A percentile compares a stretch with the other conserved stretches of the same genome.
These are phyloP conservation scores for Candida khao-thaluensis DNA, from an alignment of 805 yeast genomes.

Conservation along the genomic window DNA sequence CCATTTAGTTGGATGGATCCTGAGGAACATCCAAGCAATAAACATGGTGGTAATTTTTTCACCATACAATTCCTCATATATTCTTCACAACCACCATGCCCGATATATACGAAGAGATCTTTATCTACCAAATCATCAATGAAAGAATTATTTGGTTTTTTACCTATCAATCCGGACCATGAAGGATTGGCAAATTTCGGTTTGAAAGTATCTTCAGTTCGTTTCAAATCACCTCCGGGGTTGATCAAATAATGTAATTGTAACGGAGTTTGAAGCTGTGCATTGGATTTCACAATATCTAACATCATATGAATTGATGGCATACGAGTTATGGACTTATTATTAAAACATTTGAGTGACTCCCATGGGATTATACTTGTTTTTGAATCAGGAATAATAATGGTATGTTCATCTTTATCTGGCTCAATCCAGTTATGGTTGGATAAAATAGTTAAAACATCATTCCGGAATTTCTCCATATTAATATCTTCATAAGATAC, in stretches of 20 bases:
- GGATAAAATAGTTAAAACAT: constrained; percentile 50
- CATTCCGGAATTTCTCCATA: constrained; percentile 52
- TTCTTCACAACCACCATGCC: constrained; percentile 97
- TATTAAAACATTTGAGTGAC: constrained; percentile 56
- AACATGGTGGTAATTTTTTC: constrained; percentile 52
- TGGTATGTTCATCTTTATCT: constrained; percentile 48
- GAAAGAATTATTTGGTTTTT: constrained; percentile 51
- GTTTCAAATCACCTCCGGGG: constrained; percentile 73
- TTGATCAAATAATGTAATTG: constrained; percentile 56
- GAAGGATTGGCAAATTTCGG: constrained; percentile 16
- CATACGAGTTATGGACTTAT: constrained; percentile 64
- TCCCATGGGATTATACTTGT: constrained; percentile 92
- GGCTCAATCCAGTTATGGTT: too few relatives aligned
- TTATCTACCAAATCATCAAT: neutral
- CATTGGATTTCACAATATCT: constrained; percentile 28
- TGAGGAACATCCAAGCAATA: constrained; percentile 89
- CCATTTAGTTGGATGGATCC: constrained; percentile 63
- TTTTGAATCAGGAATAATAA: constrained; percentile 64
- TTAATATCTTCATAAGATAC: constrained; percentile 68
- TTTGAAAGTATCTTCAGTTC: constrained; percentile 58
- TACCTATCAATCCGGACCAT: constrained; percentile 48
- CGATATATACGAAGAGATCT: constrained; percentile 71
- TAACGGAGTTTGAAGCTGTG: neutral
- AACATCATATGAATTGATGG: constrained; percentile 57
- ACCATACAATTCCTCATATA: constrained; percentile 58